Percentiles rank a stretch among this genome's conserved stretches.
phyloP scores from a whole-genome alignment of 139 green algal species.

The Chlamydomonas eustigma region DNA sequence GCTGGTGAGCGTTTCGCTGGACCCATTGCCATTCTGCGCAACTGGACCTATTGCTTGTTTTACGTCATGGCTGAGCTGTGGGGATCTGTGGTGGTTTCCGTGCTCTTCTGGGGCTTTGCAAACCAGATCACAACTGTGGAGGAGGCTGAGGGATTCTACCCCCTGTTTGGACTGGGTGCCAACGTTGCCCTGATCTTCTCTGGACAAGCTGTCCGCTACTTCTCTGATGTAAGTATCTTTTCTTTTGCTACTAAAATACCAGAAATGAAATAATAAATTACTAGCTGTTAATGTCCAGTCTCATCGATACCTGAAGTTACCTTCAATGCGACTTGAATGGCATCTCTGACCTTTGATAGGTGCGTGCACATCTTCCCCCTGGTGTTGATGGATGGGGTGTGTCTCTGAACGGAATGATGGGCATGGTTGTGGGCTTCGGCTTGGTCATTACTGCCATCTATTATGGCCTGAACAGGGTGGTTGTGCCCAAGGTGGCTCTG shows the following conservation, averaged over 20 bases:
- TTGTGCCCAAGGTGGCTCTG: conserved; percentile 72
- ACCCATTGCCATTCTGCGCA: conserved; percentile 96
- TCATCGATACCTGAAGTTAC: no score
- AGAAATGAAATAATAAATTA: no score
- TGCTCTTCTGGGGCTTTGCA: conserved; percentile 98
- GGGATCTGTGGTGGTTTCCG: conserved; percentile 97
- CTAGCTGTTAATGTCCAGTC: no score
- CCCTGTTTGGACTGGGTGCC: conserved; percentile 95
- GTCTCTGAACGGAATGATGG: conserved; percentile 94
- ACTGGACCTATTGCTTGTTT: conserved; percentile 99
- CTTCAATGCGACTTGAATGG: no score
- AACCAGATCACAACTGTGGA: conserved; percentile 99
- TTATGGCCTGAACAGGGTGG: conserved; percentile 76
- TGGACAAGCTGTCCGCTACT: conserved; percentile 93
- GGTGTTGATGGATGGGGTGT: conserved; percentile 96
- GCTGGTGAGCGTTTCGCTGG: conserved; percentile 79
- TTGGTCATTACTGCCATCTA: conserved; percentile 80
- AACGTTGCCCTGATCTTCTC: conserved; percentile 99
- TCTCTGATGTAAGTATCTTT: conserved; percentile 73
- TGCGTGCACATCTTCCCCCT: conserved; percentile 82
- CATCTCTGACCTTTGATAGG: conserved; percentile 25
- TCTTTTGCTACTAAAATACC: no score
- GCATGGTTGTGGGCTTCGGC: conserved; percentile 90
- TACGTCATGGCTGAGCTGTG: conserved; percentile 99
- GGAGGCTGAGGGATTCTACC: conserved; percentile 99